Evolutionary conservation across 2,329 filamentous ascomycete species (phyloP), one percentile per base, ranked within the genome.

Genomic region (Ophidiomyces ophidiicola): DNA sequence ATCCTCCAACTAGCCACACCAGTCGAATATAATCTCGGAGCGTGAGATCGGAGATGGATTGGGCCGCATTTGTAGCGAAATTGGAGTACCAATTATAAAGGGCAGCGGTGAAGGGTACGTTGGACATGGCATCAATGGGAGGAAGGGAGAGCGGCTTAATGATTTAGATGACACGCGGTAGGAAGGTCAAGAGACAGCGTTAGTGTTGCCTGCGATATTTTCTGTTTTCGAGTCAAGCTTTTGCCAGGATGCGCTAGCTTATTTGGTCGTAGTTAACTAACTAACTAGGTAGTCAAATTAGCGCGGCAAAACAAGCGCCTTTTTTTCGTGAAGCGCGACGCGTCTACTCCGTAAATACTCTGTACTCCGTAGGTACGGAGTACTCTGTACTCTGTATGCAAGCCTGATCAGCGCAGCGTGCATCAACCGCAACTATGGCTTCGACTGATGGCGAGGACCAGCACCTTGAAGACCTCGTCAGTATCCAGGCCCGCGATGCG

Each of bases 1-100:
- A 92, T 40, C 74, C 78, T 51, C 83, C 74, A 14, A 85, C 72
- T 45, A 85, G 72, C 48, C 76, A 69, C 48, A 84, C 61, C 42
- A 90, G 69, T 33, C 83, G 80, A 50, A 90, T 63, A 60, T 65
- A 71, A 48, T 68, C 66, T 43, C 61, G 54, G 23, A 56, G 42
- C 32, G 56, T 59, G 48, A 71, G 60, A 19, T 59, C 50, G 19
- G 60, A 55, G 50, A 70, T 61, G 31, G 67, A 61, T 38, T 48
- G 44, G 44, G 58, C 54, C 40, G 63, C 48, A 51, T 70, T 70
- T 47, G 43, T 53, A 33, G 47, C 53, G 49, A 63, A 52, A 19
- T 59, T 59, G 7, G 38, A 44, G 33, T 53, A 28, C 34, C 44
- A 43, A 15, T 47, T 46, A 19, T 53, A 46, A 36, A 57, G 26